A percentile compares a stretch with the other conserved stretches of the same genome.
phyloP scores from a whole-genome alignment of 2,329 filamentous ascomycete species.

The Clonostachys rhizophaga region DNA sequence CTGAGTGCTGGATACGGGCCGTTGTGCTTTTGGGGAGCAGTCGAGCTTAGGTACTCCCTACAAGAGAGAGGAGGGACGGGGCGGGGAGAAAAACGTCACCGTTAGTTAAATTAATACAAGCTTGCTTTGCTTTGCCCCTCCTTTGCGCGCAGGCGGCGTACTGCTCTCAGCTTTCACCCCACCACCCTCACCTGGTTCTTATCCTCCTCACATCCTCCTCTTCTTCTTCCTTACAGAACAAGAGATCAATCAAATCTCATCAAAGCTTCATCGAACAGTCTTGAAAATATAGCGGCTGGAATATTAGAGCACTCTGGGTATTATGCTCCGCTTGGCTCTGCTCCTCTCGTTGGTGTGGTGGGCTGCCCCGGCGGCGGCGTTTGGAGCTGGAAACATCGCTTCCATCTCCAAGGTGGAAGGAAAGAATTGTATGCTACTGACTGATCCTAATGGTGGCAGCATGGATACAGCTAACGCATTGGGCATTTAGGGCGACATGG shows the following conservation, averaged over 20 bases:
- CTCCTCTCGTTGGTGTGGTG: constrained; percentile 61
- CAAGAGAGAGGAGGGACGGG: no score
- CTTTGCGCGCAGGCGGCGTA: no score
- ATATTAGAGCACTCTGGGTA: background rate
- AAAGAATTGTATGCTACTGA: constrained; percentile 61
- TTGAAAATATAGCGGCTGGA: background rate
- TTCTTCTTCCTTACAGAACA: background rate
- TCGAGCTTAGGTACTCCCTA: no score
- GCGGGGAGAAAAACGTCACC: no score
- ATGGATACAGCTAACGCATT: background rate
- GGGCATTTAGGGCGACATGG: constrained; percentile 66
- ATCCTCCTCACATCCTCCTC: background rate
- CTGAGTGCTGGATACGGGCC: no score
- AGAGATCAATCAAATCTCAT: background rate
- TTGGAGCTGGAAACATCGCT: constrained; percentile 86
- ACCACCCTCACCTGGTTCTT: no score
- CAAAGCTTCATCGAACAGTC: background rate
- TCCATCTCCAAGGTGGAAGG: constrained; percentile 77
- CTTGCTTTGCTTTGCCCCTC: no score
- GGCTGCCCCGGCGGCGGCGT: constrained; percentile 61
- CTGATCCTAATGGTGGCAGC: background rate
- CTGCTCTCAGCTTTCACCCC: no score
- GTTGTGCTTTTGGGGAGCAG: no score
- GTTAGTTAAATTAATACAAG: no score
- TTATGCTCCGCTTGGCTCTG: constrained; percentile 7